Percentiles rank a stretch among this genome's conserved stretches.
Evolutionary conservation across 176 grass and related monocot genomes (phyloP).

Genomic region (Musa itinerans): DNA sequence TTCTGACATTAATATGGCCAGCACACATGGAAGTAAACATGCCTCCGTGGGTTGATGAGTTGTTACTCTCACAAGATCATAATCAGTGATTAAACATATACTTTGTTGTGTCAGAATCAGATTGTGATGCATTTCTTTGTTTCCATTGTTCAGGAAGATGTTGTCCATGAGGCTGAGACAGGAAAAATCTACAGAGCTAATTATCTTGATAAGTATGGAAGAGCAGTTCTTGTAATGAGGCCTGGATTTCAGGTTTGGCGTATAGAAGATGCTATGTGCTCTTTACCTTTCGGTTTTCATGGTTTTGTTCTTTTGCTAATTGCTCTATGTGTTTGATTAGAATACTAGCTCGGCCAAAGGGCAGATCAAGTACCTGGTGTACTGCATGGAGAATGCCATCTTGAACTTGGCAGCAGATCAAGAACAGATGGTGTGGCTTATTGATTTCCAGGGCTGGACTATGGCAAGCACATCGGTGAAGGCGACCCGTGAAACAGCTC

Average conservation of each 20-base stretch:
- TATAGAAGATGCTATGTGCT: neutral
- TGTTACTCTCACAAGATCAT: neutral
- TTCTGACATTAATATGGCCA: neutral
- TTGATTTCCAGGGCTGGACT: slow-evolving; percentile 63
- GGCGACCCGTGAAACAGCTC: slow-evolving; percentile 53
- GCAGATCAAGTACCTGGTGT: slow-evolving; percentile 75
- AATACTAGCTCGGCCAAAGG: slow-evolving; percentile 51
- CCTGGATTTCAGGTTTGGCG: slow-evolving; percentile 59
- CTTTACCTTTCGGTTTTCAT: neutral
- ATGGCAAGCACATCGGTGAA: slow-evolving; percentile 55
- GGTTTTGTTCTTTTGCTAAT: neutral
- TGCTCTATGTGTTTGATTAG: slow-evolving; percentile 22
- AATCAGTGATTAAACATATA: neutral
- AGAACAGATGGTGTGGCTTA: slow-evolving; percentile 81
- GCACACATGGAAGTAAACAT: no score
- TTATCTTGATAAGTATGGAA: slow-evolving; percentile 65
- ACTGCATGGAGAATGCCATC: slow-evolving; percentile 73
- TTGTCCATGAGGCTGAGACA: slow-evolving; percentile 61
- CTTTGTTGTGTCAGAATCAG: neutral
- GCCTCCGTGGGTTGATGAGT: no score
- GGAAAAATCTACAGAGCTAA: slow-evolving; percentile 79
- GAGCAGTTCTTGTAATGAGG: slow-evolving; percentile 76
- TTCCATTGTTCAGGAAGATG: slow-evolving; percentile 44
- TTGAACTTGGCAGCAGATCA: slow-evolving; percentile 43
- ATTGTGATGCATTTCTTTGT: slow-evolving; percentile 5